Evolutionary conservation across 2,329 filamentous ascomycete genomes (phyloP).

Genomic region (Gnomoniopsis sp.): DNA sequence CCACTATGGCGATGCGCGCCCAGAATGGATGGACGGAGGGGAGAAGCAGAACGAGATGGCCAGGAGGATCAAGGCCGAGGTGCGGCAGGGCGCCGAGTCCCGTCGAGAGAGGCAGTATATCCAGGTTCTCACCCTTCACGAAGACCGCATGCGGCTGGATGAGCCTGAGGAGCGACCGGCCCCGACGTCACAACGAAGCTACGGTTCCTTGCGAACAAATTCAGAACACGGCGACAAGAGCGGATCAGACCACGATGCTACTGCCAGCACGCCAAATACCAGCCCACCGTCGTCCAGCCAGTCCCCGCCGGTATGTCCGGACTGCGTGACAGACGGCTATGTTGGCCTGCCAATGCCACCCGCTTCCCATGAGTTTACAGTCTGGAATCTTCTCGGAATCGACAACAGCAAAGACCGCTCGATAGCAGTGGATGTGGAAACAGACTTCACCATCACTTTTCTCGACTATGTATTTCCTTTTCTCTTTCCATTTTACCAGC

Average conservation of each 20-base stretch:
- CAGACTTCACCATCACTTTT: conserved; percentile 52
- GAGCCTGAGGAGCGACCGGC: conserved; percentile 11
- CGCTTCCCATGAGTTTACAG: conserved; percentile 9
- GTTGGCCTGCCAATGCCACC: background rate
- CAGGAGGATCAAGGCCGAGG: conserved; percentile 31
- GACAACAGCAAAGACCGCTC: conserved; percentile 9
- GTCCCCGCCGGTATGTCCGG: conserved; percentile 14
- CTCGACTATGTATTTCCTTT: conserved; percentile 61
- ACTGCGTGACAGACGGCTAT: conserved; percentile 9
- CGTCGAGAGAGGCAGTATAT: conserved; percentile 14
- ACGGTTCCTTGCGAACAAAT: background rate
- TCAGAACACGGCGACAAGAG: conserved; percentile 6
- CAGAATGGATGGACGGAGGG: conserved; percentile 32
- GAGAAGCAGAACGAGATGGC: conserved; percentile 30
- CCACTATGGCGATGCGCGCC: conserved; percentile 28
- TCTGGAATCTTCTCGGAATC: conserved; percentile 16
- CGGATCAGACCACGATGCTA: background rate
- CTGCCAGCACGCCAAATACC: conserved; percentile 6
- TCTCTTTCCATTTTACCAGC: conserved; percentile 61
- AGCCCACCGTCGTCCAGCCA: conserved; percentile 11
- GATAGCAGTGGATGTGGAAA: conserved; percentile 19
- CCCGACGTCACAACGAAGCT: background rate
- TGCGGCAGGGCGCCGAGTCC: conserved; percentile 24
- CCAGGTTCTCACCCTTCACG: conserved; percentile 15
- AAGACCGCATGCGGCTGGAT: conserved; percentile 13